A percentile compares a stretch with the other conserved stretches of the same genome.
These are phyloP conservation scores for Yueomyces sinensis DNA, from an alignment of 805 yeast genomes.

Conservation along the genomic window DNA sequence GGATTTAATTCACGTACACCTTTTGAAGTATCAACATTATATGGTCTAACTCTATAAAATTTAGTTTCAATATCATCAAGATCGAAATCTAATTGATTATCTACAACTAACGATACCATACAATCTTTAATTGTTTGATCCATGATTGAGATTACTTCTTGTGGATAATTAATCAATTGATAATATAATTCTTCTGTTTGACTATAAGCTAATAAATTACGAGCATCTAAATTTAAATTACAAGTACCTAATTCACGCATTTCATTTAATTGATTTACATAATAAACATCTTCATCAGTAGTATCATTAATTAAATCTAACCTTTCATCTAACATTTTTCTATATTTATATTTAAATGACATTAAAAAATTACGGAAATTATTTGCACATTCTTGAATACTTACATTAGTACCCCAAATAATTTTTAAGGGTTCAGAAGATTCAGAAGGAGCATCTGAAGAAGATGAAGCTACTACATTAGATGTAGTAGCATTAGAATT, in stretches of 20 bases:
- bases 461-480: constrained; percentile 11
- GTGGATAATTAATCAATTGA: constrained; percentile 86
- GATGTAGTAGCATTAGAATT: constrained; percentile 20
- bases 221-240: constrained; percentile 73
- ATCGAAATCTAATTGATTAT: constrained; percentile 35
- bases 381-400: constrained; percentile 75
- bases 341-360: constrained; percentile 67
- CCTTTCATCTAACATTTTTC: constrained; percentile 34
- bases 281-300: constrained; percentile 61
- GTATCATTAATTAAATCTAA: constrained; percentile 27
- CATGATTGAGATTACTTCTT: constrained; percentile 94
- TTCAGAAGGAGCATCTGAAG: constrained; percentile 22
- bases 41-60: constrained; percentile 82
- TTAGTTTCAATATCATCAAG: constrained; percentile 63
- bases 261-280: constrained; percentile 56
- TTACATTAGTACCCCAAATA: constrained; percentile 97
- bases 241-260: constrained; percentile 72
- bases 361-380: constrained; percentile 71
- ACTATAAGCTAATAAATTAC: constrained; percentile 63
- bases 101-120: constrained; percentile 60
- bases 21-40: constrained; percentile 52
- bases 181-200: constrained; percentile 68
- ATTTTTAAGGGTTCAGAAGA: constrained; percentile 72
- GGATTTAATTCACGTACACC: constrained; percentile 94
- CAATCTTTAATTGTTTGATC: constrained; percentile 90